Percentiles rank a stretch among this genome's conserved stretches.
Evolutionary conservation across 2,329 filamentous ascomycete species (phyloP).

Genomic region (Curvularia sp.): DNA sequence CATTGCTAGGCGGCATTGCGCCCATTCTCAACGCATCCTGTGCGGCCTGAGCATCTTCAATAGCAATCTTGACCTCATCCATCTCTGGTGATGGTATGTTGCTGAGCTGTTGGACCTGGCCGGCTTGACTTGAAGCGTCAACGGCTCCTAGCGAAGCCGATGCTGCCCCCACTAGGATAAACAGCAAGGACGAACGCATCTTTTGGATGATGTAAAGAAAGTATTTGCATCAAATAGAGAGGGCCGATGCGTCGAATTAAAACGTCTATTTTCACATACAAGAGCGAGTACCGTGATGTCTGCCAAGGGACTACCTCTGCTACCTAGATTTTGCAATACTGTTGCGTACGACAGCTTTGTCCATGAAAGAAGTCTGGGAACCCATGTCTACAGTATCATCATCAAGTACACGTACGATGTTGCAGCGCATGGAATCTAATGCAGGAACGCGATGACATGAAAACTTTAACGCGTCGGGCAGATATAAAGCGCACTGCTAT

Average conservation of each 20-base stretch:
- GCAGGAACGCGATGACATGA: neutral
- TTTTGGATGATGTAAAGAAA: neutral
- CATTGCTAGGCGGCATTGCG: slow-evolving; percentile 14
- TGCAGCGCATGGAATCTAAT: neutral
- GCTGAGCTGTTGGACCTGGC: neutral
- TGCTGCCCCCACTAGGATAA: neutral
- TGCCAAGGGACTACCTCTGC: slow-evolving; percentile 23
- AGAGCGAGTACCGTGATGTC: slow-evolving; percentile 36
- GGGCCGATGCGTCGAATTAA: neutral
- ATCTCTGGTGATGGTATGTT: neutral
- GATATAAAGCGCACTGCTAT: neutral
- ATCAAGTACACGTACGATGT: neutral
- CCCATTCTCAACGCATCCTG: slow-evolving; percentile 22
- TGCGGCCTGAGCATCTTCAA: neutral
- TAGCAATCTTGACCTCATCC: neutral
- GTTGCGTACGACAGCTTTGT: neutral
- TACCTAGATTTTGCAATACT: neutral
- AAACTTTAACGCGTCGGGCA: neutral
- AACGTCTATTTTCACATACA: slow-evolving; percentile 7
- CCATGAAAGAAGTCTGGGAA: neutral
- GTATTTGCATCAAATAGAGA: neutral
- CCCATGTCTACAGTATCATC: neutral
- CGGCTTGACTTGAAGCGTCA: neutral
- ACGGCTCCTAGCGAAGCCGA: neutral
- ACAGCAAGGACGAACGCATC: slow-evolving; percentile 1